Evolutionary conservation across 164 flowering plant genomes (phyloP).

Genomic region (Sextonia rubra): DNA sequence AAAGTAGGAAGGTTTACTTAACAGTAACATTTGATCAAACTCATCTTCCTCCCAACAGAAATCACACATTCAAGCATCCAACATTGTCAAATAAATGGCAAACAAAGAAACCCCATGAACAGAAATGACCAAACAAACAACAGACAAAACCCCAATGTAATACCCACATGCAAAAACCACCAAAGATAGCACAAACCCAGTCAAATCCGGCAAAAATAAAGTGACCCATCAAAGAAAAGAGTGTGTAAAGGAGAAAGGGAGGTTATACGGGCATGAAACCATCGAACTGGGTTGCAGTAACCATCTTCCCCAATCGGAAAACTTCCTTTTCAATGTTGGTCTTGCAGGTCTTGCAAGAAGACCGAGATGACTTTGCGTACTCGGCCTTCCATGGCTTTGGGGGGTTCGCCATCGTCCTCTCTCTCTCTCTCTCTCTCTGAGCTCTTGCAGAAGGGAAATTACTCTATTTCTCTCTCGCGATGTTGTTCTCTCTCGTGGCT

Average conservation of each 20-base stretch:
- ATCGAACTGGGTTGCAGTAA: conserved; percentile 78
- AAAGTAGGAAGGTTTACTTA: too few species aligned
- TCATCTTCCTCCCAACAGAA: too few species aligned
- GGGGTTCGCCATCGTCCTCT: conserved; percentile 57
- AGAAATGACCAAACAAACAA: neutral
- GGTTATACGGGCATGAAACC: conserved; percentile 83
- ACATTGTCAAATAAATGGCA: neutral
- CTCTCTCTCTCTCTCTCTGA: neutral
- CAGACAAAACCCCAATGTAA: too few species aligned
- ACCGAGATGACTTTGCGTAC: conserved; percentile 86
- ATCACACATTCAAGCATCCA: neutral
- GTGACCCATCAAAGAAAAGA: neutral
- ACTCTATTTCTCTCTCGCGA: neutral
- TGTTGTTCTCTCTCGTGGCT: neutral
- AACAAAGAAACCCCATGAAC: neutral
- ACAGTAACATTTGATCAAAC: too few species aligned
- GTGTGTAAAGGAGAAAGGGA: neutral
- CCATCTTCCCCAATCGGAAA: conserved; percentile 87
- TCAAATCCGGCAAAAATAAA: neutral
- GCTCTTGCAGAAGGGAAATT: neutral
- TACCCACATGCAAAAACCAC: too few species aligned
- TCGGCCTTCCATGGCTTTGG: conserved; percentile 93
- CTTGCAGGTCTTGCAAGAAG: conserved; percentile 91
- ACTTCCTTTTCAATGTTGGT: conserved; percentile 54
- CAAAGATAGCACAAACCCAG: neutral